Conservation (phyloP, 2,329 filamentous ascomycete species). For the Apiospora malaysiana region DNA sequence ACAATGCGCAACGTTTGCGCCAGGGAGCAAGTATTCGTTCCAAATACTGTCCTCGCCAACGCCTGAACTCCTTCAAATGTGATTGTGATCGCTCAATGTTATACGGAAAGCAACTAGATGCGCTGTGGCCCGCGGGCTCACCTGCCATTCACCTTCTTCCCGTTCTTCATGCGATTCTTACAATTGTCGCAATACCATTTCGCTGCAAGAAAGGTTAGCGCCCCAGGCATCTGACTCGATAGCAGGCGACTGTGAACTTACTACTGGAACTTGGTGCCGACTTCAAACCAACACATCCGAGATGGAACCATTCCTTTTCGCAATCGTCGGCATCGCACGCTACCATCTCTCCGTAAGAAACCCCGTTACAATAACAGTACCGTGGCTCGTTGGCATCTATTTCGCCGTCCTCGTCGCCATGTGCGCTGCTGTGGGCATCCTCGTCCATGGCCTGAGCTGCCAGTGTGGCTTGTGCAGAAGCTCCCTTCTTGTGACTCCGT, state of each 20-base stretch:
- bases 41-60: slow-evolving; percentile 14
- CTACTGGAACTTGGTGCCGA: slow-evolving; percentile 78
- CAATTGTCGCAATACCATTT: slow-evolving; percentile 87
- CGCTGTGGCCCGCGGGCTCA: slow-evolving; percentile 35
- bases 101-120: slow-evolving; percentile 13
- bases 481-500: slow-evolving; percentile 65
- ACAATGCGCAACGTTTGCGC: slow-evolving; percentile 14
- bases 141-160: slow-evolving; percentile 57
- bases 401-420: slow-evolving; percentile 62
- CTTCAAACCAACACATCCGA: slow-evolving; percentile 80
- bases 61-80: slow-evolving; percentile 21
- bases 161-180: slow-evolving; percentile 67
- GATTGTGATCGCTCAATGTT: slow-evolving; percentile 21
- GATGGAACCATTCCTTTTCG: slow-evolving; percentile 81
- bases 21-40: not conserved
- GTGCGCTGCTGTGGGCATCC: slow-evolving; percentile 49
- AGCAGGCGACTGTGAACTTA: slow-evolving; percentile 50
- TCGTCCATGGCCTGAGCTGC: slow-evolving; percentile 51
- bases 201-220: slow-evolving; percentile 49
- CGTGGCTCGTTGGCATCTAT: slow-evolving; percentile 72
- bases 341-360: slow-evolving; percentile 86
- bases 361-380: slow-evolving; percentile 81
- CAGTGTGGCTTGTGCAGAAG: slow-evolving; percentile 46
- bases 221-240: slow-evolving; percentile 9
- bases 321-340: slow-evolving; percentile 78